Conservation (phyloP, 306 rosid genomes). For the Boehmeria nivea region DNA sequence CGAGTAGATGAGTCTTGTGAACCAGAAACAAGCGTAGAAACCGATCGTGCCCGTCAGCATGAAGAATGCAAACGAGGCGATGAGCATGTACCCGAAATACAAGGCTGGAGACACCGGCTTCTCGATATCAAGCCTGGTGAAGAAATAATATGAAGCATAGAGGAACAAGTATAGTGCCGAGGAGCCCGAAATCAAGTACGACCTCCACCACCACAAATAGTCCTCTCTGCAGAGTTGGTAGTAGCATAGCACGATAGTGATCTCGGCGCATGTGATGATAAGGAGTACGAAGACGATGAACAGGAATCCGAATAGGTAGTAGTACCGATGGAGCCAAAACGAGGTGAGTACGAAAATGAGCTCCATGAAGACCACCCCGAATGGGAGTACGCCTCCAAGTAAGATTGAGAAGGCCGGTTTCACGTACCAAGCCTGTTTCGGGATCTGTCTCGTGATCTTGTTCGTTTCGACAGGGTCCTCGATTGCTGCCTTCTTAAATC, state of each 20-base stretch:
- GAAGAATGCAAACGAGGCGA: constrained; percentile 70
- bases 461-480: constrained; percentile 85
- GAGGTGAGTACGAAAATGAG: constrained; percentile 93
- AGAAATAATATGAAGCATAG: constrained; percentile 82
- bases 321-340: constrained; percentile 86
- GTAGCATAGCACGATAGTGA: constrained; percentile 90
- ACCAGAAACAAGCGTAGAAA: constrained; percentile 89
- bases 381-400: constrained; percentile 84
- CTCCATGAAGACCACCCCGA: constrained; percentile 92
- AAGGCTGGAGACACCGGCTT: constrained; percentile 80
- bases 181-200: constrained; percentile 85
- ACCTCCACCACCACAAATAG: constrained; percentile 98
- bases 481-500: constrained; percentile 47
- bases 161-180: constrained; percentile 85
- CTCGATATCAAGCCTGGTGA: constrained; percentile 79
- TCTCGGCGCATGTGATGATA: constrained; percentile 85
- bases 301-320: constrained; percentile 77
- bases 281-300: constrained; percentile 86
- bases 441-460: constrained; percentile 83
- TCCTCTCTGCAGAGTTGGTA: constrained; percentile 97
- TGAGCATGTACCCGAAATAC: constrained; percentile 88
- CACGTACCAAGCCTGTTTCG: constrained; percentile 92
- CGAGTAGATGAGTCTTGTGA: constrained; percentile 76
- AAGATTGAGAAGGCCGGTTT: constrained; percentile 53
- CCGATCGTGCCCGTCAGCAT: constrained; percentile 87